Conservation (phyloP, 2,329 filamentous ascomycete genomes). For the Trichoderma afroharzianum region DNA sequence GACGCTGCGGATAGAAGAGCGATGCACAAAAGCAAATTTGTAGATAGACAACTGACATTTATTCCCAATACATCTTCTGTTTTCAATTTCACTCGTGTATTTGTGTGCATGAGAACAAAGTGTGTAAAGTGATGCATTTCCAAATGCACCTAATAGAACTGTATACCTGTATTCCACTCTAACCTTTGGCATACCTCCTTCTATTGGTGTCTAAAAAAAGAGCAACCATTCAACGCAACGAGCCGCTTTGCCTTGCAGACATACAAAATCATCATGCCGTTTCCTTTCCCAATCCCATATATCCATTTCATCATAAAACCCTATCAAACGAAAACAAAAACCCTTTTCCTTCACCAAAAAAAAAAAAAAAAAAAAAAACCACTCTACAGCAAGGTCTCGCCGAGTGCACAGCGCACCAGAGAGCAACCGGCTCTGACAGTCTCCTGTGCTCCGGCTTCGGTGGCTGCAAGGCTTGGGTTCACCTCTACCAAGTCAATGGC, state of each 20-base stretch:
- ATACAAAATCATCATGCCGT: constrained; percentile 1
- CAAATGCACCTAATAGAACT: neutral
- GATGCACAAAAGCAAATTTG: constrained; percentile 1
- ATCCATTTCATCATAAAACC: constrained; percentile 2
- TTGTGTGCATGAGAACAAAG: neutral
- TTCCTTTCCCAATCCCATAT: constrained; percentile 9
- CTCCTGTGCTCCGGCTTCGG: constrained; percentile 67
- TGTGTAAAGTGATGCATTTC: neutral
- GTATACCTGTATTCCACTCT: neutral
- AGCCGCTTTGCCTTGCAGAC: neutral
- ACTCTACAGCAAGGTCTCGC: constrained; percentile 80
- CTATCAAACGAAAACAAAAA: neutral
- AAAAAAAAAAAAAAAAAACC: too few relatives aligned
- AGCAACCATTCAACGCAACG: neutral
- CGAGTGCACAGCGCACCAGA: constrained; percentile 84
- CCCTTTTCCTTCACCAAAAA: constrained; percentile 53
- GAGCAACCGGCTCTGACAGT: constrained; percentile 89
- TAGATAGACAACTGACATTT: neutral
- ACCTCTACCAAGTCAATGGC: constrained; percentile 82
- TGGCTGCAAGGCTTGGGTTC: constrained; percentile 66
- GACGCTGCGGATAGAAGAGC: neutral
- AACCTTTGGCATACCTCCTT: neutral
- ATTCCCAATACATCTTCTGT: neutral
- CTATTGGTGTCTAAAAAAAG: constrained; percentile 9
- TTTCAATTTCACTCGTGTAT: neutral